Percentiles rank a stretch among this genome's conserved stretches.
Evolutionary conservation across 1,284 basidiomycete genomes (phyloP).

Genomic region (Ceratobasidium theobromae): DNA sequence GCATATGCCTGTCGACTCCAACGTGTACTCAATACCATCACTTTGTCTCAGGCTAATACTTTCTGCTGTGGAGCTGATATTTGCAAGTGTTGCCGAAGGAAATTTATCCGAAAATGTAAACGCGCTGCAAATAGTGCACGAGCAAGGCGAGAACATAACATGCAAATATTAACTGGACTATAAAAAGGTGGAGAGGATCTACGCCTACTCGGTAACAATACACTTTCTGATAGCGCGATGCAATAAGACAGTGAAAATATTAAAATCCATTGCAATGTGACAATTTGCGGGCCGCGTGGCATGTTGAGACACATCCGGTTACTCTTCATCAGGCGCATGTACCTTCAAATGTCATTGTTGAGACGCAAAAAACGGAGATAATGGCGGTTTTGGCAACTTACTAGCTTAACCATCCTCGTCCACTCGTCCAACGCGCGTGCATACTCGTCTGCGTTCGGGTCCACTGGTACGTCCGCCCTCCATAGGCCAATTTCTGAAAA

Average conservation of each 20-base stretch:
- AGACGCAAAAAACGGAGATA: neutral
- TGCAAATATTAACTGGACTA: too few relatives aligned
- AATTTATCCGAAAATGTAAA: neutral
- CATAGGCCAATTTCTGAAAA: slow-evolving; percentile 69
- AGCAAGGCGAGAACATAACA: too few relatives aligned
- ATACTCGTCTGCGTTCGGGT: slow-evolving; percentile 69
- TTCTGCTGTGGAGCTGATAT: neutral
- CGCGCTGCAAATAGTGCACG: too few relatives aligned
- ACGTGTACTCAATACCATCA: neutral
- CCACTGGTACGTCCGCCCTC: slow-evolving; percentile 68
- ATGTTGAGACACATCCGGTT: too few relatives aligned
- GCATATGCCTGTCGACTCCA: neutral
- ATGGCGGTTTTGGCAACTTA: neutral
- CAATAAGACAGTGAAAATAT: too few relatives aligned
- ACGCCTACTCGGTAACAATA: too few relatives aligned
- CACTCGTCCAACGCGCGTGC: slow-evolving; percentile 51
- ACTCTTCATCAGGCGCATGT: neutral
- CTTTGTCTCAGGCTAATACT: neutral
- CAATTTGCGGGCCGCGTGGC: too few relatives aligned
- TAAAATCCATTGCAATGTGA: too few relatives aligned
- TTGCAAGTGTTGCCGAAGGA: neutral
- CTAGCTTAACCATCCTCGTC: slow-evolving; percentile 14
- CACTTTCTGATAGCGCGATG: too few relatives aligned
- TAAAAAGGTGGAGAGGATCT: too few relatives aligned
- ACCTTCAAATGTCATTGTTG: neutral